Percentiles rank a stretch among this genome's conserved stretches.
Evolutionary conservation across 495 filamentous ascomycete genomes (phyloP).

Genomic region (Podospora bellae-mahoneyi): DNA sequence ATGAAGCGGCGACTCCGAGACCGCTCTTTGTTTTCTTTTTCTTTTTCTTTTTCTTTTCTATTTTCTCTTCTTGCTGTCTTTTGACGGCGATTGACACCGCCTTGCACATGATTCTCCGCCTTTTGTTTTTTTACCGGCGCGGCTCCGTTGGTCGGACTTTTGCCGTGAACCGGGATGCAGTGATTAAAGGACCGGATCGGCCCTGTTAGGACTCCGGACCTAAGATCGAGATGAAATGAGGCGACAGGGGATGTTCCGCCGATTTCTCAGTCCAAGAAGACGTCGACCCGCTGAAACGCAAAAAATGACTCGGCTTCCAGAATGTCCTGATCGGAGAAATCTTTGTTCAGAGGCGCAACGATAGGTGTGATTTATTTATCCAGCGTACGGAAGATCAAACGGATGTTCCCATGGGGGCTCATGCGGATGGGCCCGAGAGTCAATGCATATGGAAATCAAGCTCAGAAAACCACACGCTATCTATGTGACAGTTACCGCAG

Average conservation of each 20-base stretch:
- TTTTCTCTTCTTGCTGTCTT: not conserved
- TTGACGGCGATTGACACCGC: not conserved
- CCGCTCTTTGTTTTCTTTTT: not conserved
- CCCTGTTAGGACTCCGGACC: slow-evolving; percentile 4
- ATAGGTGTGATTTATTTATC: slow-evolving; percentile 19
- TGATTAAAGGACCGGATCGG: slow-evolving; percentile 12
- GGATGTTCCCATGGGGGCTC: slow-evolving; percentile 2
- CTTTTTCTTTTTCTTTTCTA: not conserved
- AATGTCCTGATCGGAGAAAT: not conserved
- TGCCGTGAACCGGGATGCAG: not conserved
- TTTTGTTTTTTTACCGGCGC: not conserved
- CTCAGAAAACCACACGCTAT: slow-evolving; percentile 2
- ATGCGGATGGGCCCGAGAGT: slow-evolving; percentile 10
- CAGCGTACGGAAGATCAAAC: slow-evolving; percentile 27
- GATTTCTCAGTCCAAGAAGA: not conserved
- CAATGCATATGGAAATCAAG: slow-evolving; percentile 5
- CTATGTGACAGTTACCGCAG: not conserved
- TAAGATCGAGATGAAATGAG: slow-evolving; percentile 10
- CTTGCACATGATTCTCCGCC: not conserved
- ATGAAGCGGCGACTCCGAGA: not conserved
- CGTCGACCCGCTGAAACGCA: slow-evolving; percentile 6
- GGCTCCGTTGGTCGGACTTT: not conserved
- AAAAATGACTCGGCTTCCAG: slow-evolving; percentile 22
- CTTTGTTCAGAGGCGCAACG: not conserved
- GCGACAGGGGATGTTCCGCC: slow-evolving; percentile 5